These are phyloP conservation scores for Blepharisma japonicum DNA, from an alignment of 73 alveolate species.

Conservation along the genomic window DNA sequence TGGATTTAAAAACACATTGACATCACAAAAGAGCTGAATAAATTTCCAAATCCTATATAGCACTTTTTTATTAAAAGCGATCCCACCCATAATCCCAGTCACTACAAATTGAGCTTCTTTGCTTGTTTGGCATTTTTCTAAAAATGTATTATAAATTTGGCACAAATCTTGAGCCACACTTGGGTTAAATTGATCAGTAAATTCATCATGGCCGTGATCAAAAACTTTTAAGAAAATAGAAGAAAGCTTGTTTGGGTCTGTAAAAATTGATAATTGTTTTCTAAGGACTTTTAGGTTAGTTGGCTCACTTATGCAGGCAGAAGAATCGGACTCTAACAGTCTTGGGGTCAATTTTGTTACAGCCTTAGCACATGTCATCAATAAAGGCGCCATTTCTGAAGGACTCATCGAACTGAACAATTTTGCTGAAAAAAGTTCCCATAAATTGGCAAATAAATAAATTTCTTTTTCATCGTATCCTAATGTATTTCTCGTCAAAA, in stretches of 20 bases:
- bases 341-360: constrained; percentile 16
- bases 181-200: constrained; percentile 49
- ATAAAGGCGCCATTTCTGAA: constrained; percentile 4
- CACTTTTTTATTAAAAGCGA: constrained; percentile 55
- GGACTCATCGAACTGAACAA: constrained; percentile 12
- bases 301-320: not conserved
- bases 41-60: constrained; percentile 60
- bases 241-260: not conserved
- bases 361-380: not conserved
- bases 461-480: constrained; percentile 19
- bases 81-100: constrained; percentile 51
- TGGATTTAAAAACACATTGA: constrained; percentile 22
- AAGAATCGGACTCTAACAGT: not conserved
- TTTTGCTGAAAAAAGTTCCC: not conserved
- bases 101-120: constrained; percentile 36
- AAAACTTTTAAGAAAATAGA: not conserved
- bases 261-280: not conserved
- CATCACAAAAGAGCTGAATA: constrained; percentile 47
- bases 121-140: constrained; percentile 38
- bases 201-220: not conserved
- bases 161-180: constrained; percentile 51
- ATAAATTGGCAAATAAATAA: not conserved
- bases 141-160: constrained; percentile 47
- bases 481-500: not conserved
- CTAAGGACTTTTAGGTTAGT: constrained; percentile 3